Evolutionary conservation across 352 stramenopile species (phyloP).

Genomic region (Phytophthora sp.): DNA sequence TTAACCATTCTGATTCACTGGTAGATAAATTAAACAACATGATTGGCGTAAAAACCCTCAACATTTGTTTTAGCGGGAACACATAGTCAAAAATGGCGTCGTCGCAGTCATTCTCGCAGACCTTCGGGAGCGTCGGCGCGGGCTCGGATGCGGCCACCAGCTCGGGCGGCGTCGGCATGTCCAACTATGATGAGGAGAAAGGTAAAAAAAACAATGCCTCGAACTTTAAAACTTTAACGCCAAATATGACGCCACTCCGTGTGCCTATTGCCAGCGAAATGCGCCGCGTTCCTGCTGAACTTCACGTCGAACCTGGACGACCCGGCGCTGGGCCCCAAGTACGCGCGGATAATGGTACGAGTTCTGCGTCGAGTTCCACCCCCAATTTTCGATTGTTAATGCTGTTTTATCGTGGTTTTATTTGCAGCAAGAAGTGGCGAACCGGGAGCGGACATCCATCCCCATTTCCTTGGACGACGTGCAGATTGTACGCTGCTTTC

Average conservation of each 20-base stretch:
- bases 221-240: neutral
- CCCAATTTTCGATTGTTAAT: conserved; percentile 10
- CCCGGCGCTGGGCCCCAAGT: conserved; percentile 67
- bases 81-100: conserved; percentile 13
- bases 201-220: conserved; percentile 15
- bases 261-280: conserved; percentile 77
- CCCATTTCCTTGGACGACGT: conserved; percentile 83
- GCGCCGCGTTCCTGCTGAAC: conserved; percentile 69
- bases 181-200: conserved; percentile 46
- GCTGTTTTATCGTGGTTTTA: conserved; percentile 2
- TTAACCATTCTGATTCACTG: neutral
- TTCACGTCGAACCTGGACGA: conserved; percentile 85
- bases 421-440: conserved; percentile 87
- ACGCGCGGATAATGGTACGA: conserved; percentile 78
- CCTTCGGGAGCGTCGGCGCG: conserved; percentile 13
- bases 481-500: conserved; percentile 64
- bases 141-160: conserved; percentile 9
- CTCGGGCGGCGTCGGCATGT: conserved; percentile 38
- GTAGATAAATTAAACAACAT: neutral
- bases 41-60: conserved; percentile 3
- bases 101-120: conserved; percentile 34
- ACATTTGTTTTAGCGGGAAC: conserved; percentile 14
- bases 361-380: neutral
- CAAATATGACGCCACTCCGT: conserved; percentile 2
- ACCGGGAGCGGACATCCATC: conserved; percentile 82